Evolutionary conservation across 495 filamentous ascomycete species (phyloP).

Genomic region (Penicillium samsonianum): DNA sequence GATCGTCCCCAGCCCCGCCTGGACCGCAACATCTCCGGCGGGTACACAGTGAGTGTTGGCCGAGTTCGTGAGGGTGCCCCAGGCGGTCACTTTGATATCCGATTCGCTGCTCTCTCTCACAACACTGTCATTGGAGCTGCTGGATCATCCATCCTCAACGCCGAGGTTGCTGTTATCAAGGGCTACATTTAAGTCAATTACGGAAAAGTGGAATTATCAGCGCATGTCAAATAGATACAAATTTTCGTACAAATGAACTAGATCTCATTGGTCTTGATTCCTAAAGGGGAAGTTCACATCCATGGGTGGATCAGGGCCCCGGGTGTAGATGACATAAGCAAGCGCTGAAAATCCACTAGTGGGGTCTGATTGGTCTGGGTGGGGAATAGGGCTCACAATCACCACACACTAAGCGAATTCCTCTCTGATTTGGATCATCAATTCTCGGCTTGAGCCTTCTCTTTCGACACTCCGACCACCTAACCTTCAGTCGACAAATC

Average conservation of each 20-base stretch:
- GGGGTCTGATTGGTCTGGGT: constrained; percentile 28
- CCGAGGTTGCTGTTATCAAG: constrained; percentile 88
- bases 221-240: constrained; percentile 31
- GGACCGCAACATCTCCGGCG: constrained; percentile 70
- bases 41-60: constrained; percentile 82
- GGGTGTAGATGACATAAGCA: constrained; percentile 2
- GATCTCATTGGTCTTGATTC: constrained; percentile 5
- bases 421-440: constrained; percentile 27
- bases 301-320: neutral
- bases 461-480: constrained; percentile 34
- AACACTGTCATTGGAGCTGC: constrained; percentile 95
- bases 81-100: constrained; percentile 77
- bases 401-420: constrained; percentile 43
- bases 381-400: constrained; percentile 37
- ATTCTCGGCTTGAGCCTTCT: constrained; percentile 9
- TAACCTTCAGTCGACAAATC: constrained; percentile 48
- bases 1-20: constrained; percentile 84
- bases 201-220: constrained; percentile 30
- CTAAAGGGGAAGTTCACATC: constrained; percentile 6
- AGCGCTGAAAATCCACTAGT: neutral
- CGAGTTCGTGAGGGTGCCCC: constrained; percentile 69
- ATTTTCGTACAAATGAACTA: constrained; percentile 9
- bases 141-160: constrained; percentile 91
- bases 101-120: constrained; percentile 80
- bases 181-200: constrained; percentile 64